Evolutionary conservation across 2,329 filamentous ascomycete genomes (phyloP), one percentile per base, ranked within the genome.

Genomic region (Bipolaris sorokiniana): DNA sequence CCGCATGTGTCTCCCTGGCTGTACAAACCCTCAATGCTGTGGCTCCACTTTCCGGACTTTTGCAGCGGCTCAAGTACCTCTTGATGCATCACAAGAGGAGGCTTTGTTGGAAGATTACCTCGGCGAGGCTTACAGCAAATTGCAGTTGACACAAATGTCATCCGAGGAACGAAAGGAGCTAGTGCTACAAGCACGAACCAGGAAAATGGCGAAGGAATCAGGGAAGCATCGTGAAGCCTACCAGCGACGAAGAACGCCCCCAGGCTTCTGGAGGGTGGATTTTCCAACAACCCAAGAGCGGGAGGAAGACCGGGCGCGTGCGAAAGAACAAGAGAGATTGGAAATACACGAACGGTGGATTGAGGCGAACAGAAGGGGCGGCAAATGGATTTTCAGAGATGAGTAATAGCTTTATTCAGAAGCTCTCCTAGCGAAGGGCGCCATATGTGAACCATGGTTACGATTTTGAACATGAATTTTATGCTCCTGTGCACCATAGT

Each of bases 231-330:
- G 90, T 54, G 85, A 94, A 65, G 83, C 87, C 26, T 92, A 89
- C 75, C 85, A 88, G 58, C 84, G 92, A 48, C 83, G 85, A 61
- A 82, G 80, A 42, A 91, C 90, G 9, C 93, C 95, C 11, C 91
- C 92, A 1, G 93, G 92, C 0, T 98, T 91, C 73, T 99, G 95
- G 95, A 84, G 91, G 51, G 84, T 89, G 1, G 94, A 96, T 65
- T 96, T 99, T 73, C 93, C 94, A 1, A 87, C 81, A 23, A 97
- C 95, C 1, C 95, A 98, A 73, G 91, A 97, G 76, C 77, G 88
- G 26, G 80, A 85, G 64, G 79, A 82, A 50, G 86, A 94, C 67
- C 84, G 84, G 55, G 82, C 83, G 58, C 86, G 88, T 70, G 90
- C 89, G 0, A 82, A 81, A n/a, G 82, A 82, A 65, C 78, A 85